Conservation (phyloP, 164 flowering plant species). For the Vitis labrusca region DNA sequence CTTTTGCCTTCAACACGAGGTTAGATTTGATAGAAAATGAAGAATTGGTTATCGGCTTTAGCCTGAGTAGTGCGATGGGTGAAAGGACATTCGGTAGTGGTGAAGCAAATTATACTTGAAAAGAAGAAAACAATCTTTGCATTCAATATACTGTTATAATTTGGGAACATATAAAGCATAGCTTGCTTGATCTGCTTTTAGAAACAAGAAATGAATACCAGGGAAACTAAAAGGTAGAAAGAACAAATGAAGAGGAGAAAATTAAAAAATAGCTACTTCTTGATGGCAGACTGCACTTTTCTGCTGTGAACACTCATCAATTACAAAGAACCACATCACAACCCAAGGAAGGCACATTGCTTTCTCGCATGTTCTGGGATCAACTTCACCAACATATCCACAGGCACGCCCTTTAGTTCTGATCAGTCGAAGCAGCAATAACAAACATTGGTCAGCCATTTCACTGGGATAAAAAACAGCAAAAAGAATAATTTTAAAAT, state of each 20-base stretch:
- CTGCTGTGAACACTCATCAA: slow-evolving; percentile 7
- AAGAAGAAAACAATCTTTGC: slow-evolving; percentile 5
- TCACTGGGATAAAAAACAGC: no score
- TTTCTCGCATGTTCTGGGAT: slow-evolving; percentile 81
- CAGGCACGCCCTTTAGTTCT: slow-evolving; percentile 67
- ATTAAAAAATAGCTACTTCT: slow-evolving; percentile 18
- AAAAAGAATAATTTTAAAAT: background rate
- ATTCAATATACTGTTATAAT: slow-evolving; percentile 20
- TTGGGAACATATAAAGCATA: slow-evolving; percentile 14
- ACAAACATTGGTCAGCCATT: background rate
- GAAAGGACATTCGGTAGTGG: background rate
- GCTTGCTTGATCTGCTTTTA: slow-evolving; percentile 16
- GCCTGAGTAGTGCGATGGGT: no score
- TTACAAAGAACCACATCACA: slow-evolving; percentile 29
- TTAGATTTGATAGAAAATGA: no score
- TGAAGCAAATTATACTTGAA: background rate
- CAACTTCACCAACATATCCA: slow-evolving; percentile 57
- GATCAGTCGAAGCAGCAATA: slow-evolving; percentile 15
- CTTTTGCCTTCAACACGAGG: no score
- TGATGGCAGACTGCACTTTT: slow-evolving; percentile 7
- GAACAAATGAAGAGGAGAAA: background rate
- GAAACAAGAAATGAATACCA: slow-evolving; percentile 5
- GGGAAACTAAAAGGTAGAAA: background rate
- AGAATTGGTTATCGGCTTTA: no score
- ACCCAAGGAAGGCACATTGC: slow-evolving; percentile 63